Base-by-base conservation (phyloP, 2,329 filamentous ascomycete species). In the Pseudogymnoascus pannorum region DNA sequence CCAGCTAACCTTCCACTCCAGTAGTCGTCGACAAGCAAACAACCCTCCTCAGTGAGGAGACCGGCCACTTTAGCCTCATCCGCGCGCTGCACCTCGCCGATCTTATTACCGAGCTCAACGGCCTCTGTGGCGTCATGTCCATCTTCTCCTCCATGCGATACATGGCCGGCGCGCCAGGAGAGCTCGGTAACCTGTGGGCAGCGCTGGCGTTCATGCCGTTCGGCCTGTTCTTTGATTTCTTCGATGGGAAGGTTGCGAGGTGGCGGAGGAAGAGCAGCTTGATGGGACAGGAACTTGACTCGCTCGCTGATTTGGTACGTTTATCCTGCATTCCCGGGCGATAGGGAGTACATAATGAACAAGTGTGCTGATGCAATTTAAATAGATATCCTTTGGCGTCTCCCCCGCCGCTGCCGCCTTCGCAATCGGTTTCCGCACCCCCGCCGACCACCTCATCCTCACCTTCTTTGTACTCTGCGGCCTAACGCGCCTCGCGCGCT, bases 281-380 rank as follows among this genome's bases (percentile, higher is more conserved):
- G 73, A 97, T 99, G 93, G 94, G 94, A 11, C 93, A 97, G 75
- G 94, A 99, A 76, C 79, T 99, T 61, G 94, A 99, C 75, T 97
- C 93, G 5, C 81, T 99, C 57, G 94, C 94, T 61, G 94, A 99
- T 74, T 75, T 99, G 80, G 92, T 96, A 87, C 26, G 84, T 60
- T 54, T 29, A 20, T 59, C 38, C 29, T 24, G 20, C 33, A 14
- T 12, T n/a, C n/a, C n/a, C n/a, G n/a, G n/a, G n/a, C n/a, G n/a
- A n/a, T n/a, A n/a, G n/a, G n/a, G n/a, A n/a, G n/a, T n/a, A n/a
- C n/a, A n/a, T n/a, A n/a, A n/a, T n/a, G n/a, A n/a, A n/a, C n/a
- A n/a, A n/a, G n/a, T n/a, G 11, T 61, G 36, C 36, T 60, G 9
- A 63, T 29, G 29, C 29, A 12, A 9, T 57, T 20, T 11, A 26